These are phyloP conservation scores for Bacidia gigantensis DNA, from an alignment of 495 filamentous ascomycete species.

Conservation along the genomic window DNA sequence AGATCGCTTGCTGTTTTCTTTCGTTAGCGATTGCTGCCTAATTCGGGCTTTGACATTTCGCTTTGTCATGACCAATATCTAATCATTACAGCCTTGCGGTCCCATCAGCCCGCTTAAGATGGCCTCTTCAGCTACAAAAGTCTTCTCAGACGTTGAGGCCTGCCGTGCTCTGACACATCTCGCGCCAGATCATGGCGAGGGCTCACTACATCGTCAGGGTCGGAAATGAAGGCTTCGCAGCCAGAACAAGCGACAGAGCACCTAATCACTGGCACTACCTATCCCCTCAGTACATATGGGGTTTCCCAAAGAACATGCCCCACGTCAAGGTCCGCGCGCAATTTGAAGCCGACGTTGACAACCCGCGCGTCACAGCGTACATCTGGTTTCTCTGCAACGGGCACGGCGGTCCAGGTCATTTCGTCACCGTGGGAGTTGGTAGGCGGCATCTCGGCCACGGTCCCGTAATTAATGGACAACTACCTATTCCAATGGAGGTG, in stretches of 20 bases:
- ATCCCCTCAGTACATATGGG: constrained; percentile 15
- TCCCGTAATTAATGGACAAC: constrained; percentile 7
- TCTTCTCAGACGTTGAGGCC: no score
- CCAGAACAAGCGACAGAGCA: constrained; percentile 5
- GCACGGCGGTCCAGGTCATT: constrained; percentile 15
- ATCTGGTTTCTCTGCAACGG: constrained; percentile 19
- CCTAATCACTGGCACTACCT: constrained; percentile 18
- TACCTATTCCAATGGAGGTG: constrained; percentile 12
- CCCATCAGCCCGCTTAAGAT: no score
- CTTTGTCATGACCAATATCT: no score
- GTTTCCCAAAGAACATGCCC: constrained; percentile 13
- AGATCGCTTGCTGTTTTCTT: no score
- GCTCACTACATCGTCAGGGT: constrained; percentile 13
- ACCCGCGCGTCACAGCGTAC: constrained; percentile 11
- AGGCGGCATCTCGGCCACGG: constrained; percentile 12
- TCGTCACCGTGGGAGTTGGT: constrained; percentile 15
- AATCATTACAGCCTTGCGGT: no score
- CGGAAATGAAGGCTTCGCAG: constrained; percentile 10
- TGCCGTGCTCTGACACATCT: no score
- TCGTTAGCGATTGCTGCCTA: no score
- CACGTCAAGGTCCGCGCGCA: constrained; percentile 15
- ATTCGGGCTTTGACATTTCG: no score
- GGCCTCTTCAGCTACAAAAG: no score
- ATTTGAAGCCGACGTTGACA: constrained; percentile 13
- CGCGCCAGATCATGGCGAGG: constrained; percentile 4